Conservation (phyloP, 129 eudicot species). For the Artemisia tridentata region DNA sequence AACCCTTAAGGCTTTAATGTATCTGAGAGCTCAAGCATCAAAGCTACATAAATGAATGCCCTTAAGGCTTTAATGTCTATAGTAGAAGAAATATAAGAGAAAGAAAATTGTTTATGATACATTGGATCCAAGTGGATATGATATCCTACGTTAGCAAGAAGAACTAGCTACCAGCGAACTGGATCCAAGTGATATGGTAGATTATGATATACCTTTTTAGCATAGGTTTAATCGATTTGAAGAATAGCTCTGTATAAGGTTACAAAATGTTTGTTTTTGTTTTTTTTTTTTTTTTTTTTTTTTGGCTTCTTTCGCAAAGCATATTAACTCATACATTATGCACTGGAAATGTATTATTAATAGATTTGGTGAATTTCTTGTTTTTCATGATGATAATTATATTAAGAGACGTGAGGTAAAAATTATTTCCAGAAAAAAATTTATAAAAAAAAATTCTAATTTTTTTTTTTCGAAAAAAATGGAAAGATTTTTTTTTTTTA, state of each 20-base stretch:
- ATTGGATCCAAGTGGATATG: too few species aligned
- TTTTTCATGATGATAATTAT: background rate
- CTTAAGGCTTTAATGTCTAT: background rate
- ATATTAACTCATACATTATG: background rate
- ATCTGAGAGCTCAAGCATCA: background rate
- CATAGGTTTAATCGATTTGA: background rate
- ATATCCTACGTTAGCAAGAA: too few species aligned
- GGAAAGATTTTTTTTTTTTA: too few species aligned
- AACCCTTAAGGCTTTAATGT: too few species aligned
- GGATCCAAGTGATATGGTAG: background rate
- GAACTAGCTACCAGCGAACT: background rate
- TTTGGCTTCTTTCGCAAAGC: background rate
- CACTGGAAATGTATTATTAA: background rate
- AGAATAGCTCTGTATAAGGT: background rate
- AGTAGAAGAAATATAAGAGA: background rate
- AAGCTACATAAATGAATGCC: background rate
- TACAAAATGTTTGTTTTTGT: too few species aligned
- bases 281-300: too few species aligned
- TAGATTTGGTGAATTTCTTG: background rate
- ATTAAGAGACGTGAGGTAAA: slow-evolving; percentile 17
- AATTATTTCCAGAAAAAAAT: too few species aligned
- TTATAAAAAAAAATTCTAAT: too few species aligned
- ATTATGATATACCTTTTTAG: too few species aligned
- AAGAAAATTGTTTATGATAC: background rate
- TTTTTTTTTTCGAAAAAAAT: too few species aligned